Evolutionary conservation across 257 asterid genomes (phyloP).

Genomic region (Anisodus tanguticus): DNA sequence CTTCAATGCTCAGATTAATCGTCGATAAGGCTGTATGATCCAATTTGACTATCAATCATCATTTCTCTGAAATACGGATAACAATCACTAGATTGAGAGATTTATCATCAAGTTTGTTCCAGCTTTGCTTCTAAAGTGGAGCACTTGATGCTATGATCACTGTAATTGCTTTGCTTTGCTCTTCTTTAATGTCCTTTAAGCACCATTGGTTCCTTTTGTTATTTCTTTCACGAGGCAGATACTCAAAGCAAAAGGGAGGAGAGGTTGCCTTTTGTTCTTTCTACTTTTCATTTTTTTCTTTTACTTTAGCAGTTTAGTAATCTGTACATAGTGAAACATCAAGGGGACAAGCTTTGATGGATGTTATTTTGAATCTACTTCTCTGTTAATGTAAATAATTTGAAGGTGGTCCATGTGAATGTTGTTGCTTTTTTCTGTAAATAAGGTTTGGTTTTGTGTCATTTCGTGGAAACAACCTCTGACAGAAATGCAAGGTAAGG

Average conservation of each 20-base stretch:
- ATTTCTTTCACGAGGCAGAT: conserved; percentile 25
- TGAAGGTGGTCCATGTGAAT: conserved; percentile 10
- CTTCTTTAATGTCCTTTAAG: conserved; percentile 1
- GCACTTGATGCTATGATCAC: background rate
- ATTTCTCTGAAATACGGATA: background rate
- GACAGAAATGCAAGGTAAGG: too few relatives aligned
- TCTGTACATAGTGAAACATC: conserved; percentile 20
- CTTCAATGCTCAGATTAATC: conserved; percentile 77
- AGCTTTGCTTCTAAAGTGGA: background rate
- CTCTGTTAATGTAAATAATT: conserved; percentile 20
- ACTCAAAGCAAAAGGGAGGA: conserved; percentile 23
- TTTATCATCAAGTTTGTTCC: background rate
- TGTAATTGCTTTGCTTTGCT: conserved; percentile 21
- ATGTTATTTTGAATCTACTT: conserved; percentile 25
- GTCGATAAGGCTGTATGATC: conserved; percentile 47
- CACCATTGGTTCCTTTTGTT: background rate
- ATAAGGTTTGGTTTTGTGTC: background rate
- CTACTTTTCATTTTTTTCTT: conserved; percentile 18
- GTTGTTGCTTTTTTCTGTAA: background rate
- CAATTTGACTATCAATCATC: background rate
- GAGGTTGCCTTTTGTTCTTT: conserved; percentile 21
- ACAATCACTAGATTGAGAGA: background rate
- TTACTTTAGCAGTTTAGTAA: conserved; percentile 1
- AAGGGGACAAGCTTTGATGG: background rate
- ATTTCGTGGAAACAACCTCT: too few relatives aligned